Percentiles rank a stretch among this genome's conserved stretches.
These are phyloP conservation scores for Anthracocystis setariae DNA, from an alignment of 1,284 basidiomycete genomes.

Conservation along the genomic window DNA sequence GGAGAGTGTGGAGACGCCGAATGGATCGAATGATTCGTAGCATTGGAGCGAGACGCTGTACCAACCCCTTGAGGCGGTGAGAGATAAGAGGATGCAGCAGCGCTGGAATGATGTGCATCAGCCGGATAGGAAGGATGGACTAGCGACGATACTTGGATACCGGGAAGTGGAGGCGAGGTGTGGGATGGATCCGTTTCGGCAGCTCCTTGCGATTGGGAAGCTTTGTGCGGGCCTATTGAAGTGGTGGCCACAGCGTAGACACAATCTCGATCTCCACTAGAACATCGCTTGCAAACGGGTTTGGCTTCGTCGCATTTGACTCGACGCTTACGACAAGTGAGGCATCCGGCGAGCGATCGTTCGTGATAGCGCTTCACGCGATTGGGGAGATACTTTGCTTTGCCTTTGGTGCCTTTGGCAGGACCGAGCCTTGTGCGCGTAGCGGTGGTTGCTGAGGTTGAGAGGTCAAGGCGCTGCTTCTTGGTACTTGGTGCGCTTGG, in stretches of 20 bases:
- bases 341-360: constrained; percentile 35
- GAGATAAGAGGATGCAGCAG: background rate
- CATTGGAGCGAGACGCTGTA: background rate
- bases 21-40: background rate
- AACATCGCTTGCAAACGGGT: constrained; percentile 34
- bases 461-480: constrained; percentile 5
- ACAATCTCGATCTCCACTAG: constrained; percentile 40
- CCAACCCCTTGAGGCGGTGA: constrained; percentile 16
- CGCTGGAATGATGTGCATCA: background rate
- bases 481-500: background rate
- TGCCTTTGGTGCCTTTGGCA: constrained; percentile 39
- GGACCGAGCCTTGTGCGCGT: constrained; percentile 8
- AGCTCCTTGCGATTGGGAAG: background rate
- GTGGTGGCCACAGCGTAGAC: constrained; percentile 22
- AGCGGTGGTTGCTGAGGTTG: background rate
- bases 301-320: constrained; percentile 47
- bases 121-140: constrained; percentile 15
- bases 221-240: background rate
- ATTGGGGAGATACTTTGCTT: constrained; percentile 42
- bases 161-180: constrained; percentile 3
- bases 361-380: constrained; percentile 49
- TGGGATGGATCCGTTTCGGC: background rate
- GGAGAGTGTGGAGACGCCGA: constrained; percentile 25
- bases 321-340: constrained; percentile 42
- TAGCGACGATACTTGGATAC: constrained; percentile 33